Base-by-base conservation (phyloP, 2,329 filamentous ascomycete species). In the Coniochaeta hoffmannii region DNA sequence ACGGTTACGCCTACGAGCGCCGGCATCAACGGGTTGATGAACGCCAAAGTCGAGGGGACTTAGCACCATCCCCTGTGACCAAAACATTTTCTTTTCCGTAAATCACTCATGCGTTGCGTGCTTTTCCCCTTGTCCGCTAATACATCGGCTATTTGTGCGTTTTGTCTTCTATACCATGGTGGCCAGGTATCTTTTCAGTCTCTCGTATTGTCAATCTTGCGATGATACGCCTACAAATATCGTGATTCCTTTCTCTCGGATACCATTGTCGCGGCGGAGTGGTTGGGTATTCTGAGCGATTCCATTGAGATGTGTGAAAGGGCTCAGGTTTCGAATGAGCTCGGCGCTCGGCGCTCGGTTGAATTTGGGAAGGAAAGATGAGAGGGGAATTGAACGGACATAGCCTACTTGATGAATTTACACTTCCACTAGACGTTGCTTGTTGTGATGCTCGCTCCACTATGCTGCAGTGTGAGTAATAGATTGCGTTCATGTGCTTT, bases 1-100 rank as follows among this genome's bases (percentile, higher is more conserved):
- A 80, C 71, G 61, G 69, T 70, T 6, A 75, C 79, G 26, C 77
- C 82, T 0, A 73, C 76, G 0, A 76, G 71, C 55, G 71, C 74
- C 5, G 65, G 70, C 52, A 72, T 79, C 52, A 82, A 80, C 56
- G 77, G 77, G 35, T 68, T 76, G 56, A 72, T 75, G 63, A 73
- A 68, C 8, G 68, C 76, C 17, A 82, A 82, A 70, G 65, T 74
- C 36, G 80, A 83, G 64, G 67, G 66, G 14, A 64, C 61, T 53
- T 65, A 57, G 50, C 17, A 1, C 24, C 26, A 28, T 22, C n/a
- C 24, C 2, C 4, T 31, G 4, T 9, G 5, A 1, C 24, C n/a
- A n/a, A 15, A 50, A n/a, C n/a, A 8, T 8, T 22, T n/a, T 30
- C 8, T 26, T 19, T 26, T 49, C 9, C n/a, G n/a, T 50, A 50